phyloP scores from a whole-genome alignment of 129 eudicot species.

The Cynara cardunculus region DNA sequence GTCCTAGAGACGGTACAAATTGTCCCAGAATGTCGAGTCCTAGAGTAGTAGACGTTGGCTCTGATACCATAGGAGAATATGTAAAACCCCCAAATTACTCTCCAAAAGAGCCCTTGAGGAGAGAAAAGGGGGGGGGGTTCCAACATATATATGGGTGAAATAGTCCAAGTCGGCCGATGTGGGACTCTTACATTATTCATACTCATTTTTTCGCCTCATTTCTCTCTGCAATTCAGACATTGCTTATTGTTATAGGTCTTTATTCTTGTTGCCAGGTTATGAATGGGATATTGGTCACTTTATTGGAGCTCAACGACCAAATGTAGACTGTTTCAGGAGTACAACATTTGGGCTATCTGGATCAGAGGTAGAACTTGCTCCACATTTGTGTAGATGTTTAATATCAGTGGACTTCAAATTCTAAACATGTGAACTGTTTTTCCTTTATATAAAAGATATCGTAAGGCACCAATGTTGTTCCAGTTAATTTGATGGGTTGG shows the following conservation, averaged over 20 bases:
- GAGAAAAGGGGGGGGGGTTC: neutral
- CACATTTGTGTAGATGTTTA: neutral
- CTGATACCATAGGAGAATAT: neutral
- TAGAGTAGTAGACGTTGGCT: no score
- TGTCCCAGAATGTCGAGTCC: no score
- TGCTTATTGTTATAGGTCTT: neutral
- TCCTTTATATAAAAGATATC: neutral
- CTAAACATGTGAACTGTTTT: neutral
- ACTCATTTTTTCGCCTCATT: neutral
- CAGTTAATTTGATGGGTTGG: neutral
- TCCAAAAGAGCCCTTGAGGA: neutral
- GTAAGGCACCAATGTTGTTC: neutral
- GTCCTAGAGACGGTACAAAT: no score
- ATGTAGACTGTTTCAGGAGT: conserved; percentile 90
- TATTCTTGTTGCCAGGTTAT: conserved; percentile 58
- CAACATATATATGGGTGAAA: neutral
- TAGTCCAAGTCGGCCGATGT: neutral
- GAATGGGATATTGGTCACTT: conserved; percentile 99
- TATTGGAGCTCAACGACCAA: conserved; percentile 85
- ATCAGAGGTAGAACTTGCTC: conserved; percentile 50
- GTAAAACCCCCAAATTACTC: neutral
- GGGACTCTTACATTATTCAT: neutral
- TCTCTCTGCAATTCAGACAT: neutral
- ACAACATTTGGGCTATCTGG: conserved; percentile 80
- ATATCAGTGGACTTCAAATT: neutral